A percentile compares a stretch with the other conserved stretches of the same genome.
These are phyloP conservation scores for Neonothopanus nambi DNA, from an alignment of 1,284 basidiomycete species.

Conservation along the genomic window DNA sequence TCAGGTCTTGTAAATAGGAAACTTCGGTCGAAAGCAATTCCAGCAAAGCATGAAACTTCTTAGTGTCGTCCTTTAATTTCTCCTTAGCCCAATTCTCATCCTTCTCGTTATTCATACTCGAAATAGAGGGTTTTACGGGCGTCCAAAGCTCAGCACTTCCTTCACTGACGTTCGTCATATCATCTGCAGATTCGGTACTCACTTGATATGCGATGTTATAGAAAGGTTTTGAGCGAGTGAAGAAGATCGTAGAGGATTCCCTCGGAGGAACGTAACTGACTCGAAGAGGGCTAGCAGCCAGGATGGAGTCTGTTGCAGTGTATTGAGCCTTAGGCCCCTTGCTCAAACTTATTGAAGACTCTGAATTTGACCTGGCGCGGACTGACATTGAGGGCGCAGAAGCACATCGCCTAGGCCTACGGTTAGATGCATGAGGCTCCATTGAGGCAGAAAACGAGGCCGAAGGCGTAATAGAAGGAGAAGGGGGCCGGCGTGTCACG, in stretches of 20 bases:
- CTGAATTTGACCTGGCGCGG: slow-evolving; percentile 23
- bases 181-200: slow-evolving; percentile 5
- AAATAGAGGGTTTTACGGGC: slow-evolving; percentile 17
- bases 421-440: slow-evolving; percentile 21
- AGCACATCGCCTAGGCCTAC: slow-evolving; percentile 29
- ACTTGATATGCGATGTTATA: slow-evolving; percentile 6
- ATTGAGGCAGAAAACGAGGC: slow-evolving; percentile 38
- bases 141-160: slow-evolving; percentile 18
- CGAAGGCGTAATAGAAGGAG: slow-evolving; percentile 36
- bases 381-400: slow-evolving; percentile 34
- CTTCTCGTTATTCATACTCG: slow-evolving; percentile 17
- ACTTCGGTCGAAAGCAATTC: slow-evolving; percentile 86
- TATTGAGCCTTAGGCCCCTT: not conserved
- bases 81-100: slow-evolving; percentile 21
- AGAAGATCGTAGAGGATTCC: not conserved
- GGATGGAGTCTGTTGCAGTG: not conserved
- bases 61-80: slow-evolving; percentile 43
- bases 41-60: slow-evolving; percentile 67
- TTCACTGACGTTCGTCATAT: not conserved
- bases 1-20: slow-evolving; percentile 77
- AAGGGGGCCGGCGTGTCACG: slow-evolving; percentile 28
- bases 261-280: slow-evolving; percentile 1
- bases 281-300: slow-evolving; percentile 3
- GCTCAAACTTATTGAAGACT: slow-evolving; percentile 16
- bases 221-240: slow-evolving; percentile 24